Evolutionary conservation across 2,329 filamentous ascomycete species (phyloP).

Genomic region (Endocalyx cinctus): DNA sequence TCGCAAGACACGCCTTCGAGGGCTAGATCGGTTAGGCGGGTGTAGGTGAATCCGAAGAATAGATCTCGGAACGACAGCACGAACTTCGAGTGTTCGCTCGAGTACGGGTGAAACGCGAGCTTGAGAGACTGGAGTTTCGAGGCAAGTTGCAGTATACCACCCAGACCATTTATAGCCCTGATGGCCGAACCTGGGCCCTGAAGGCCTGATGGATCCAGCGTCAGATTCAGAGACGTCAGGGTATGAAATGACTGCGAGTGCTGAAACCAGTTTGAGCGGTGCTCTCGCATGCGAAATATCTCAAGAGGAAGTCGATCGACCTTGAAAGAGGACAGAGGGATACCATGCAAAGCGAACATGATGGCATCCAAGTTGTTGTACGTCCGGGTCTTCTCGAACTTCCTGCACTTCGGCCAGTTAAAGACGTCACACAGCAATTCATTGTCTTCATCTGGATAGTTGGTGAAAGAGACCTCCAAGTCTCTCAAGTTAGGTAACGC

Average conservation of each 20-base stretch:
- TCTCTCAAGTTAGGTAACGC: slow-evolving; percentile 34
- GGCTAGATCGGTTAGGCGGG: slow-evolving; percentile 34
- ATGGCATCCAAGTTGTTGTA: slow-evolving; percentile 36
- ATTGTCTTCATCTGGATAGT: slow-evolving; percentile 33
- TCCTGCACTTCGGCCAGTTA: slow-evolving; percentile 33
- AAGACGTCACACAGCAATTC: slow-evolving; percentile 33
- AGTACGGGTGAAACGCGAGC: slow-evolving; percentile 37
- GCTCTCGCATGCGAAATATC: slow-evolving; percentile 31
- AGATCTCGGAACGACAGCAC: slow-evolving; percentile 35
- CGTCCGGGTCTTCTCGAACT: slow-evolving; percentile 32
- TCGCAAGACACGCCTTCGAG: slow-evolving; percentile 40
- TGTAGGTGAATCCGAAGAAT: slow-evolving; percentile 32
- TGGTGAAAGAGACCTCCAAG: slow-evolving; percentile 37
- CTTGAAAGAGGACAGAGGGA: slow-evolving; percentile 32
- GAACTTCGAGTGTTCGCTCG: slow-evolving; percentile 35
- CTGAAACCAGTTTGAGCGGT: slow-evolving; percentile 38
- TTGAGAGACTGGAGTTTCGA: slow-evolving; percentile 32
- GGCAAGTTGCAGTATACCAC: slow-evolving; percentile 36
- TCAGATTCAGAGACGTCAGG: slow-evolving; percentile 35
- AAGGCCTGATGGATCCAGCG: slow-evolving; percentile 34
- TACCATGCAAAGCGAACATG: slow-evolving; percentile 32
- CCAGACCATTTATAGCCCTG: slow-evolving; percentile 38
- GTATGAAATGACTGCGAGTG: slow-evolving; percentile 35
- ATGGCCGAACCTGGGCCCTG: slow-evolving; percentile 32
- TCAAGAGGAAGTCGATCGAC: slow-evolving; percentile 41